Base-by-base conservation (phyloP, 768 basidiomycete species). In the Psilocybe azurescens region DNA sequence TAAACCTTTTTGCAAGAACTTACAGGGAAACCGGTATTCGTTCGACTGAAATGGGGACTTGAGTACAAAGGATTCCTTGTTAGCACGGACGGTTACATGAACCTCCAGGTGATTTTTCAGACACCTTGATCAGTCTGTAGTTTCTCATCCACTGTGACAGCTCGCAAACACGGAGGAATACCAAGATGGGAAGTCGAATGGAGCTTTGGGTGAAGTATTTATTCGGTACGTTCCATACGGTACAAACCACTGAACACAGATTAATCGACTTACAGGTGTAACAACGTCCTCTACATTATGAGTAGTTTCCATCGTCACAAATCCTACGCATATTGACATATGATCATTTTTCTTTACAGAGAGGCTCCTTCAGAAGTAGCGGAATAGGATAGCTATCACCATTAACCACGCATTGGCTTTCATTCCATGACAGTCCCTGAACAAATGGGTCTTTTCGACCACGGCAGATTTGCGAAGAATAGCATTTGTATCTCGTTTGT, bases 61-160 rank as follows among this genome's bases (percentile, higher is more conserved):
- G 95, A 99, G 73, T 99, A 99, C 84, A 97, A 95, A 81, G 97
- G 97, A 47, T 99, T 97, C 81, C 85, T 99, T 65, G 97, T 99
- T 67, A 96, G 94, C 71, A 98, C 97, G 6, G 97, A 99, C 77
- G 94, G 94, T 11, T 99, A 97, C 80, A 99, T 99, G 97, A 99
- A 99, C 76, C 86, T 99, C 51, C 97, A 99, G 83, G 97, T 94
- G 69, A 62, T 80, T 74, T 61, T 36, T 57, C 10, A 18, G 7
- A 55, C 41, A 55, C 28, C 7, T 7, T 4, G 16, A 0, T 8
- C 41, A 14, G 6, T 39, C 44, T n/a, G 30, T 36, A 29, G 29
- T 59, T 56, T 41, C 33, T 60, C 28, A 58, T 38, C 11, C 18
- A 14, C 18, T 1, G 36, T 24, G 59, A 5, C 66, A 99, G 97